Conservation (phyloP, 1,284 basidiomycete genomes). For the Macrocystidia cucumis region DNA sequence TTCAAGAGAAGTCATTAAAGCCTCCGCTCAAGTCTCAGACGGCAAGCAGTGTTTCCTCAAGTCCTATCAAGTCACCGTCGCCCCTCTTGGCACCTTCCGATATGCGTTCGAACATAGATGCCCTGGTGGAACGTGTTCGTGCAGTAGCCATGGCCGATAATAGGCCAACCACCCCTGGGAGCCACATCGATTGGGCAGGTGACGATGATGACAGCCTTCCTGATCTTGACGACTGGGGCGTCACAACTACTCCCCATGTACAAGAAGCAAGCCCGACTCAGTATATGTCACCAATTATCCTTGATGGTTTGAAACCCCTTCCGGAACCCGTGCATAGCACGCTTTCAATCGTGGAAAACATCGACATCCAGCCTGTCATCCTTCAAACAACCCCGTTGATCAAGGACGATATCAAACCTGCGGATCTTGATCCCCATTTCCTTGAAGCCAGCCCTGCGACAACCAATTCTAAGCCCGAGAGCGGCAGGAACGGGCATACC, state of each 20-base stretch:
- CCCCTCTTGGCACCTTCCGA: slow-evolving; percentile 46
- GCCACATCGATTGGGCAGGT: slow-evolving; percentile 79
- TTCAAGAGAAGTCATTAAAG: too few species aligned
- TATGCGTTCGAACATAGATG: slow-evolving; percentile 55
- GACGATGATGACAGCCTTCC: slow-evolving; percentile 77
- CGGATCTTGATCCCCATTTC: background rate
- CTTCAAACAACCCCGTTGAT: too few species aligned
- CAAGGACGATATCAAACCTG: too few species aligned
- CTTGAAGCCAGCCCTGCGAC: background rate
- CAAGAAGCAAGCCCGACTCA: too few species aligned
- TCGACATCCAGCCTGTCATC: too few species aligned
- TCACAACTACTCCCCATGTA: slow-evolving; percentile 26
- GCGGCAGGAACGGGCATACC: background rate
- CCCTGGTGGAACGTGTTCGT: slow-evolving; percentile 62
- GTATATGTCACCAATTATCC: slow-evolving; percentile 62
- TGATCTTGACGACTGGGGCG: slow-evolving; percentile 77
- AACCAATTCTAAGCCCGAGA: background rate
- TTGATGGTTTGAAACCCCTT: slow-evolving; percentile 56
- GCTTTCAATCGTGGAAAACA: too few species aligned
- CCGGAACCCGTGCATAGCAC: slow-evolving; percentile 44
- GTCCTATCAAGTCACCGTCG: slow-evolving; percentile 52
- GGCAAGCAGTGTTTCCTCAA: slow-evolving; percentile 26
- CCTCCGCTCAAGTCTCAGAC: too few species aligned
- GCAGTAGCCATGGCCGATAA: slow-evolving; percentile 61
- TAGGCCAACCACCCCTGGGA: slow-evolving; percentile 62